phyloP scores from a whole-genome alignment of 2,329 filamentous ascomycete genomes.

The Chaetomiaceae sp. region DNA sequence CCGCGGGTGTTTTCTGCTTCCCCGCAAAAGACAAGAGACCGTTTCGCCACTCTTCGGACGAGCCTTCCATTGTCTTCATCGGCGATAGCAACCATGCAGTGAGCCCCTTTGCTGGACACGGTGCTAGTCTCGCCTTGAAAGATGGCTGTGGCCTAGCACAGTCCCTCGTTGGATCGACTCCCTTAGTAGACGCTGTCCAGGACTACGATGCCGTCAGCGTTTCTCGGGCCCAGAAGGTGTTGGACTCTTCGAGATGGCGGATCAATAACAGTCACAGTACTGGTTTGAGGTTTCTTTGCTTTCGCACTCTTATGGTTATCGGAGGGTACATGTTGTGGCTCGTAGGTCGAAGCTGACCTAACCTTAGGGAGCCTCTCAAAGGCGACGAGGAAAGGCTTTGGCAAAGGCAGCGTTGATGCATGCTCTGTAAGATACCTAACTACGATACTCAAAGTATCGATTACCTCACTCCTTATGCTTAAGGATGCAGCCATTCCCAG shows the following conservation, averaged over 20 bases:
- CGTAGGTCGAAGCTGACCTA: background rate
- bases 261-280: conserved; percentile 1
- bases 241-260: background rate
- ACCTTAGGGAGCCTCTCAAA: too few relatives aligned
- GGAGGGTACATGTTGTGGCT: background rate
- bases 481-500: too few relatives aligned
- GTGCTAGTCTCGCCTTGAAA: conserved; percentile 42
- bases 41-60: conserved; percentile 32
- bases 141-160: conserved; percentile 43
- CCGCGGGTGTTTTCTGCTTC: conserved; percentile 33
- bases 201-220: background rate
- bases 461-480: too few relatives aligned
- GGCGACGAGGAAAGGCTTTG: too few relatives aligned
- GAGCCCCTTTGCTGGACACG: conserved; percentile 43
- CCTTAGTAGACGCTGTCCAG: background rate
- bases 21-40: conserved; percentile 39
- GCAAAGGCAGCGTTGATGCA: too few relatives aligned
- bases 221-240: background rate
- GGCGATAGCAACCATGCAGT: conserved; percentile 47
- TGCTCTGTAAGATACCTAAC: too few relatives aligned
- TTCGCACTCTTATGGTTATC: background rate
- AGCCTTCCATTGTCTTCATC: conserved; percentile 36
- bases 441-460: too few relatives aligned
- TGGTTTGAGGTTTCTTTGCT: background rate
- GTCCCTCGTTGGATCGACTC: background rate